Percentiles rank a stretch among this genome's conserved stretches.
Conservation (phyloP, 176 grass and related monocot genomes). For the Secale cereale region DNA sequence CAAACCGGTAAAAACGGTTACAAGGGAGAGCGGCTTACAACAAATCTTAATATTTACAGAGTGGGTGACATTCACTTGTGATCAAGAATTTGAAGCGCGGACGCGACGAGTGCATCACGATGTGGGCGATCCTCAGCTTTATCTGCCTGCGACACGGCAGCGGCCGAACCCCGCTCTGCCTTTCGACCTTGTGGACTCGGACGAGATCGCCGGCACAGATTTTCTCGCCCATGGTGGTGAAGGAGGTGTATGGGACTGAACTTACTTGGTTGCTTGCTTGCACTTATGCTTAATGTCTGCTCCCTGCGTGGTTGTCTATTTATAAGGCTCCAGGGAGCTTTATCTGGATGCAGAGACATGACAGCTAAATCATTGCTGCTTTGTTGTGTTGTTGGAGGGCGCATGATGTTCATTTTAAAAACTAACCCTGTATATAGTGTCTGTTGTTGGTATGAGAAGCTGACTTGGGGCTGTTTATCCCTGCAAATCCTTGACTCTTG, state of each 20-base stretch:
- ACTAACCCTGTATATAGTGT: neutral
- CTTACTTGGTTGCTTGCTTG: slow-evolving; percentile 3
- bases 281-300: slow-evolving; percentile 21
- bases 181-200: slow-evolving; percentile 31
- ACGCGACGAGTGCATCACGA: slow-evolving; percentile 35
- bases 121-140: slow-evolving; percentile 50
- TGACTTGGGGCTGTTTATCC: slow-evolving; percentile 38
- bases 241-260: neutral
- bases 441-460: slow-evolving; percentile 31
- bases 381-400: neutral
- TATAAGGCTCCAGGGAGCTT: slow-evolving; percentile 37
- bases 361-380: slow-evolving; percentile 30
- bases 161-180: neutral
- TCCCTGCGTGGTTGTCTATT: neutral
- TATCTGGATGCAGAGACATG: slow-evolving; percentile 32
- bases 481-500: slow-evolving; percentile 33
- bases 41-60: slow-evolving; percentile 9
- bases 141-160: slow-evolving; percentile 40
- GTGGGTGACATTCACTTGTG: slow-evolving; percentile 26
- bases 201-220: slow-evolving; percentile 1
- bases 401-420: neutral
- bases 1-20: slow-evolving; percentile 10
- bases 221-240: slow-evolving; percentile 42
- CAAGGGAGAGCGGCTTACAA: neutral
- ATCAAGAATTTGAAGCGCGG: slow-evolving; percentile 5